phyloP scores from a whole-genome alignment of 768 basidiomycete genomes.

The Trametes elegans region DNA sequence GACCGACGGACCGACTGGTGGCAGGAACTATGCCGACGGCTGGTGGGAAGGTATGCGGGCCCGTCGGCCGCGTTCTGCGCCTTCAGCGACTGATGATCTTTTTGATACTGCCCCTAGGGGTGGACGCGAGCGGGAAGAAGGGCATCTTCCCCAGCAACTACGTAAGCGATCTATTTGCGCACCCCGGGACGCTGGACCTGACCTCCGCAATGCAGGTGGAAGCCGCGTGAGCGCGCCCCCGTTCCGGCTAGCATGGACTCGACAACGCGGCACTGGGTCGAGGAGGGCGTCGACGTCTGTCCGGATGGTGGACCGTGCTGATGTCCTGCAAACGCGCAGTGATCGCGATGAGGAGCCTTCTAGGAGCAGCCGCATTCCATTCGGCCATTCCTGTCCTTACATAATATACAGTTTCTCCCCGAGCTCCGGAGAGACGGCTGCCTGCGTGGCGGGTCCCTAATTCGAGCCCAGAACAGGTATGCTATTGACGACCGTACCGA shows the following conservation, averaged over 20 bases:
- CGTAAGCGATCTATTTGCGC: slow-evolving; percentile 45
- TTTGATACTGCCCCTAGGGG: slow-evolving; percentile 44
- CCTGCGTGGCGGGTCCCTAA: too few relatives aligned
- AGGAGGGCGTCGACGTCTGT: slow-evolving; percentile 3
- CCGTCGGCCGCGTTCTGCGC: not conserved
- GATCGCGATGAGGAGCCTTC: slow-evolving; percentile 1
- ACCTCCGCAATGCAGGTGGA: slow-evolving; percentile 43
- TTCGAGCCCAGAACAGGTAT: too few relatives aligned
- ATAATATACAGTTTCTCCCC: slow-evolving; percentile 16
- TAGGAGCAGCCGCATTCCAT: not conserved
- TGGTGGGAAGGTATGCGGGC: slow-evolving; percentile 78
- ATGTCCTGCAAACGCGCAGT: slow-evolving; percentile 12
- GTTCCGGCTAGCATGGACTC: not conserved
- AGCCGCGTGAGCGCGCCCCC: slow-evolving; percentile 22
- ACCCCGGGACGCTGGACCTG: slow-evolving; percentile 7
- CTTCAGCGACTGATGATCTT: slow-evolving; percentile 8
- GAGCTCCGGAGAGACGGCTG: not conserved
- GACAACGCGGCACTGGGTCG: not conserved
- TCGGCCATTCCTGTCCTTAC: slow-evolving; percentile 3
- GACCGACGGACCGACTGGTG: slow-evolving; percentile 57
- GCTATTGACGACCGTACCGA: too few relatives aligned
- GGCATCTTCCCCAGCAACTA: slow-evolving; percentile 90
- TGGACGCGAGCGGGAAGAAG: slow-evolving; percentile 55
- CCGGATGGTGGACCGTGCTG: not conserved
- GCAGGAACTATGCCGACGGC: slow-evolving; percentile 68